Conservation (phyloP, 208 protist species). For the Wallacemonas sp. region DNA sequence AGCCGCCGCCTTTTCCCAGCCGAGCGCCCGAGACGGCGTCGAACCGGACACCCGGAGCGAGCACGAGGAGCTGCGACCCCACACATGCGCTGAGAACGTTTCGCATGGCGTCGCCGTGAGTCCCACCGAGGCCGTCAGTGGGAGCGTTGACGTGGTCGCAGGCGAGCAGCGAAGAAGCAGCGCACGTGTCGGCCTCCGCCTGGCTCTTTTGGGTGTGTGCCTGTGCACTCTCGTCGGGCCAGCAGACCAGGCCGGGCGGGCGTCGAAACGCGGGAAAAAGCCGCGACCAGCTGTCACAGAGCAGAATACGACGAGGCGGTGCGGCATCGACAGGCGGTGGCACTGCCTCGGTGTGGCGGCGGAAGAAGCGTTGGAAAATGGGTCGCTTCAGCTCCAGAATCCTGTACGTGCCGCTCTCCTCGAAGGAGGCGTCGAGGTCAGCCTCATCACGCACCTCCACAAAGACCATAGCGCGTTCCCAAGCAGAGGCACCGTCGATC, state of each 20-base stretch:
- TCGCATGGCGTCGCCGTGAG: background rate
- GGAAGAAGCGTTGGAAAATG: constrained; percentile 26
- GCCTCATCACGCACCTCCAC: constrained; percentile 54
- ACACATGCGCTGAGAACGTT: background rate
- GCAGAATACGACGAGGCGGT: constrained; percentile 22
- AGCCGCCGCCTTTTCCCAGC: constrained; percentile 84
- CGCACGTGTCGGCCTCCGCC: background rate
- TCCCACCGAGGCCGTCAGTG: background rate
- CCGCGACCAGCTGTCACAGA: constrained; percentile 27
- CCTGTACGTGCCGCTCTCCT: constrained; percentile 28
- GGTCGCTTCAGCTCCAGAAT: constrained; percentile 39
- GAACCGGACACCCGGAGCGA: constrained; percentile 79
- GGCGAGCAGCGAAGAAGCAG: no score
- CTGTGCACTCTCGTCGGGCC: background rate
- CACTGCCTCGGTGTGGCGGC: background rate
- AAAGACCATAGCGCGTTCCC: constrained; percentile 52
- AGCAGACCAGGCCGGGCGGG: constrained; percentile 24
- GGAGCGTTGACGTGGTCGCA: no score
- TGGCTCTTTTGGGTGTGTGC: no score
- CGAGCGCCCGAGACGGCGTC: constrained; percentile 33
- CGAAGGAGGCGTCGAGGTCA: constrained; percentile 45
- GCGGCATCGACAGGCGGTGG: no score
- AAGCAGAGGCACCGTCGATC: background rate
- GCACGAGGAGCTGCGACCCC: constrained; percentile 28
- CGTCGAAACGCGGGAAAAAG: constrained; percentile 30